Base-by-base conservation (phyloP, 1,139 yeast genomes). In the Taphrina sp. region DNA sequence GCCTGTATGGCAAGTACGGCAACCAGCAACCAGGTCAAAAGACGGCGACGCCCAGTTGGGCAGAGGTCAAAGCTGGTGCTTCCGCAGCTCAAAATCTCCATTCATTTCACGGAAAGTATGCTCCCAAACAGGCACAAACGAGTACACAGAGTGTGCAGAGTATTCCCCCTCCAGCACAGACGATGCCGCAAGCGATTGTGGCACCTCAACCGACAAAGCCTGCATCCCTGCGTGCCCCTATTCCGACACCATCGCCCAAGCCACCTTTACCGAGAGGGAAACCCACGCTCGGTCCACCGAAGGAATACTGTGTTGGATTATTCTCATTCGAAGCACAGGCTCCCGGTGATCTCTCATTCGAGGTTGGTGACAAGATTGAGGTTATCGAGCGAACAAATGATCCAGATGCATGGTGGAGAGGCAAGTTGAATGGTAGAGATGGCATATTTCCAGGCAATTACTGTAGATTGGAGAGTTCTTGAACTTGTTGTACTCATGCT, bases 401-500 rank as follows among this genome's bases (percentile, higher is more conserved):
- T 67, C 76, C 83, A 54, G 88, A 88, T 65, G 97, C 54, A 10
- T 92, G 98, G 98, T 92, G 98, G 98, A 86, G 95, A 0, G 98
- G 98, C n/a, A 73, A 76, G 55, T 74, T 79, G 64, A 87, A 88
- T 64, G 96, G 96, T n/a, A 83, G 77, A 60, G 81, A 82, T 56
- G 98, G 98, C 57, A 85, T 83, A 7, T 92, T 92, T 75, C 97
- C 98, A 2, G 97, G 96, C 16, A 90, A 90, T 69, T 92, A 92
- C 66, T 97, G 92, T 33, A 90, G 85, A 68, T 70, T 85, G 28
- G 61, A 55, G 24, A 16, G 17, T 14, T 24, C 34, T 8, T 41
- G 34, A 38, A 8, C 20, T 17, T 36, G 14, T 10, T 14, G 31
- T 28, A n/a, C n/a, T n/a, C n/a, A n/a, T n/a, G n/a, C n/a, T n/a